Percentiles rank a stretch among this genome's conserved stretches.
Conservation (phyloP, 2,329 filamentous ascomycete genomes). For the Harringtonia aguacate region DNA sequence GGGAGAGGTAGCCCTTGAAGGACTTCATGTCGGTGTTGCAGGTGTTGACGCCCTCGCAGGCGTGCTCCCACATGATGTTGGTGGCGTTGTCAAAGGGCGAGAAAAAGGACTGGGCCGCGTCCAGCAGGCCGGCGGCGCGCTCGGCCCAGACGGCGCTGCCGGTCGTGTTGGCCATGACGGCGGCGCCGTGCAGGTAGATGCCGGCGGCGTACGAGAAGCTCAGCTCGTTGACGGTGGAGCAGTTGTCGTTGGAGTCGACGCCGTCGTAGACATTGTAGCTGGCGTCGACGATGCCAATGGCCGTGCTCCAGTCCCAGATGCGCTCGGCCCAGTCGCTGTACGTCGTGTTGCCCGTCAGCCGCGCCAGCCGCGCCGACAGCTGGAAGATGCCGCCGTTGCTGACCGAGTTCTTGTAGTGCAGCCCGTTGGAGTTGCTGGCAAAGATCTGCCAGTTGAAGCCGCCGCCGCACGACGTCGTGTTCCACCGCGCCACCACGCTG, state of each 20-base stretch:
- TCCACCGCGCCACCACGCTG: slow-evolving; percentile 59
- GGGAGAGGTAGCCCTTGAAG: slow-evolving; percentile 58
- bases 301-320: slow-evolving; percentile 54
- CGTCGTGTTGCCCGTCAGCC: slow-evolving; percentile 55
- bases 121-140: slow-evolving; percentile 40
- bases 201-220: slow-evolving; percentile 58
- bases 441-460: slow-evolving; percentile 79
- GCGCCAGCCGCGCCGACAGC: slow-evolving; percentile 63
- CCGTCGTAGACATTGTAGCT: slow-evolving; percentile 52
- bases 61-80: slow-evolving; percentile 53
- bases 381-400: slow-evolving; percentile 79
- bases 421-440: slow-evolving; percentile 58
- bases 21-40: slow-evolving; percentile 56
- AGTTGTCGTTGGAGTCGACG: slow-evolving; percentile 42
- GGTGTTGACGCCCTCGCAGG: slow-evolving; percentile 46
- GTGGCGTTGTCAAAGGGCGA: slow-evolving; percentile 36
- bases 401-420: slow-evolving; percentile 74
- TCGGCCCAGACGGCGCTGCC: slow-evolving; percentile 36
- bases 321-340: slow-evolving; percentile 57
- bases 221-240: slow-evolving; percentile 37
- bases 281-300: slow-evolving; percentile 45
- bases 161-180: slow-evolving; percentile 48
- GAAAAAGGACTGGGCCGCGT: slow-evolving; percentile 23
- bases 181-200: slow-evolving; percentile 54
- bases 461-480: slow-evolving; percentile 54